Base-by-base conservation (phyloP, 177 flowering plant genomes). In the Vitis hybrid region DNA sequence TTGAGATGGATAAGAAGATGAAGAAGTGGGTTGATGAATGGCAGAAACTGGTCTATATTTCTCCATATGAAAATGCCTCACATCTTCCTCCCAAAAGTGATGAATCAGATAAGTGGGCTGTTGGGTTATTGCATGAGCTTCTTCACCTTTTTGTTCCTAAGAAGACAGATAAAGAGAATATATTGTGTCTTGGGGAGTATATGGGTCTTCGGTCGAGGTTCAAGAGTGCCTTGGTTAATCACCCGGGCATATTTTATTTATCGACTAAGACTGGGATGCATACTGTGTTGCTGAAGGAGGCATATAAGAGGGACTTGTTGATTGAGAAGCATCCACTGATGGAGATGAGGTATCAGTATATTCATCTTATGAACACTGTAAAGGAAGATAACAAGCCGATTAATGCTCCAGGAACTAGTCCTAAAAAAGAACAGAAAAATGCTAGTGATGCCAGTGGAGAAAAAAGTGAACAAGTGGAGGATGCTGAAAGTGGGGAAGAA, bases 1-100 rank as follows among this genome's bases (percentile, higher is more conserved):
- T 86, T 72, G 91, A 85, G 76, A 69, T 91, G 86, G 87, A 93
- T 79, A 91, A 88, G 80, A 85, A 83, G 76, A 70, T 84, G 70
- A 81, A 81, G 84, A 83, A 80, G 59, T 91, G 94, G 97, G 60
- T 86, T 9, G 86, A 88, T 51, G 88, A 90, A 2, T 95, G 98
- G 99, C 94, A 91, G 81, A 88, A 82, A 73, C 73, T 95, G 84
- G 96, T 96, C 3, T 95, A 95, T 72, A 69, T 89, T 59, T 91
- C 98, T 2, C 97, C 99, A 0, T 95, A 93, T 68, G 97, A 91
- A 71, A 81, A 91, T 77, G 94, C 87, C 1, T 62, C 55, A 7
- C 89, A 91, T 82, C 80, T 91, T 31, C 33, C 75, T 0, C 80
- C 91, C 0, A 81, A 72, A 9, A 82, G 87, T 60, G 97, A 93